Evolutionary conservation across 495 filamentous ascomycete species (phyloP).

Genomic region (Penicillium nucicola): DNA sequence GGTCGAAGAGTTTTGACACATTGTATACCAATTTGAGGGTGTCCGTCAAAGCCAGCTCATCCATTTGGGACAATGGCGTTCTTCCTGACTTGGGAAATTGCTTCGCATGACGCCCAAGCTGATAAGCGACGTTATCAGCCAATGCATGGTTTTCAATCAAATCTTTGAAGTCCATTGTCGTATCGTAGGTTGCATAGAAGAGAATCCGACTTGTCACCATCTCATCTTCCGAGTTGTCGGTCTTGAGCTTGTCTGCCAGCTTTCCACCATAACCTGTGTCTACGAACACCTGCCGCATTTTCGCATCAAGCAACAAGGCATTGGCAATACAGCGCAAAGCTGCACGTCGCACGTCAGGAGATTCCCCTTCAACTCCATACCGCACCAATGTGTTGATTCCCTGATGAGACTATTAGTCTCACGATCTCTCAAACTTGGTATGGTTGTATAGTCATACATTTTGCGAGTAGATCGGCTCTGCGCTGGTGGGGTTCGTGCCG

Average conservation of each 20-base stretch:
- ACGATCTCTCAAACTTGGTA: background rate
- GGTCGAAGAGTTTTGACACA: conserved; percentile 66
- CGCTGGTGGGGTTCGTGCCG: conserved; percentile 65
- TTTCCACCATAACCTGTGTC: conserved; percentile 71
- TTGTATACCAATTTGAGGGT: conserved; percentile 90
- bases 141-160: conserved; percentile 70
- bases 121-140: conserved; percentile 64
- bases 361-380: conserved; percentile 66
- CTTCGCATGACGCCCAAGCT: conserved; percentile 66
- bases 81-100: conserved; percentile 49
- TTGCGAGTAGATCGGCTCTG: conserved; percentile 71
- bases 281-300: conserved; percentile 76
- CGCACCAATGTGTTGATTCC: conserved; percentile 69
- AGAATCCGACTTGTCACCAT: conserved; percentile 81
- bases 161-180: conserved; percentile 61
- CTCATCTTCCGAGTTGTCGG: conserved; percentile 79
- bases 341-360: conserved; percentile 61
- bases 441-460: background rate
- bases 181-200: conserved; percentile 83
- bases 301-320: conserved; percentile 66
- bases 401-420: conserved; percentile 41
- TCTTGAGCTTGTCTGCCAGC: conserved; percentile 70
- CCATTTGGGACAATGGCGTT: conserved; percentile 55
- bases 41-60: conserved; percentile 77
- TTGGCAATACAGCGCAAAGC: conserved; percentile 88